Evolutionary conservation across 176 grass and related monocot genomes (phyloP), one percentile per base, ranked within the genome.

Genomic region (Chloris gayana): DNA sequence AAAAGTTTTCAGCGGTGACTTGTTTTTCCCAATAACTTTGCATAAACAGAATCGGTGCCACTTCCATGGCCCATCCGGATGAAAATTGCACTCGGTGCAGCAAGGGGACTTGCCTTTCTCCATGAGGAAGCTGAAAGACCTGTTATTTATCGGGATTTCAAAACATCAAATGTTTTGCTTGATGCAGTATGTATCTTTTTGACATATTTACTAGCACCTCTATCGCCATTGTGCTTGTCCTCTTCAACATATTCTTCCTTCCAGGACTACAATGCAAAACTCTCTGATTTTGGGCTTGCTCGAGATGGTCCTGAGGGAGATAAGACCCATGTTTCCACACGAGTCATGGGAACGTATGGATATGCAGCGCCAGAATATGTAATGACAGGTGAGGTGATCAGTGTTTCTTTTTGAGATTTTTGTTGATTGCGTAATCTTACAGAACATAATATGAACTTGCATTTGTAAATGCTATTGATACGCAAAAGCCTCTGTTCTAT

Each of bases 351-450:
- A 62, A 98, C 95, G 26, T 93, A 82, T 75, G 95, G 95, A 8
- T 98, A 98, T 79, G 95, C 95, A 58, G 95, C 95, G 91, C 95
- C 95, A 54, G 95, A 98, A 83, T 98, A 98, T 78, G 81, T 98
- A 67, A 92, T 98, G 86, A 98, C 95, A 50, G 95, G 95, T 95
- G 76, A 94, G 41, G 9, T 44, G 41, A 44, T 44, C 9, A 10
- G 41, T 44, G 41, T 44, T 44, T 44, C 9, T 9, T 44, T 44
- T 44, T 42, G 41, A 42, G 41, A 10, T 42, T 42, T 42, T 10
- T 42, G 41, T 42, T 42, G 41, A 44, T 11, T 44, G 11, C 41
- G 7, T 44, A 12, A 12, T 44, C 41, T 10, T 44, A 44, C 9
- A 12, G 41, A 44, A 44, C 41, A 11, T 44, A 44, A 44, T 44